Conservation (phyloP, 179 eudicot genomes). For the Actinidia arguta region DNA sequence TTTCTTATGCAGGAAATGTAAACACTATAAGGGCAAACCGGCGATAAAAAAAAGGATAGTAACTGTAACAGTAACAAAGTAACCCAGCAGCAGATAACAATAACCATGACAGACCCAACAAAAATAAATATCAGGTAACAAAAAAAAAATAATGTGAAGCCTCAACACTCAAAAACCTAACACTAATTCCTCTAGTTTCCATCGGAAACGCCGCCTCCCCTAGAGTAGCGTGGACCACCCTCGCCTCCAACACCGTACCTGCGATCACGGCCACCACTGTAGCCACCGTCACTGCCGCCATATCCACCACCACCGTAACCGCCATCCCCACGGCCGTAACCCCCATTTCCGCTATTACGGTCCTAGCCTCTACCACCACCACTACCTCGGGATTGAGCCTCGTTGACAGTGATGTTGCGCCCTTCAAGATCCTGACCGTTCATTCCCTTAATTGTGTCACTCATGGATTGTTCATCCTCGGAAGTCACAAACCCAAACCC, state of each 20-base stretch:
- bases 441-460: constrained; percentile 71
- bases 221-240: constrained; percentile 31
- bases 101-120: background rate
- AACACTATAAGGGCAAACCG: background rate
- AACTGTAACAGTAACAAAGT: background rate
- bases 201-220: constrained; percentile 49
- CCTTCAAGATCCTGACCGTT: constrained; percentile 86
- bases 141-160: background rate
- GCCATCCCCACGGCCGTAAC: constrained; percentile 41
- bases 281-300: constrained; percentile 38
- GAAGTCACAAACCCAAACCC: constrained; percentile 95
- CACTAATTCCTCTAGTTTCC: constrained; percentile 35
- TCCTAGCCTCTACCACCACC: constrained; percentile 54
- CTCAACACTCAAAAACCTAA: background rate
- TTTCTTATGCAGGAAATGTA: background rate
- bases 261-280: constrained; percentile 33
- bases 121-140: background rate
- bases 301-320: constrained; percentile 35
- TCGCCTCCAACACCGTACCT: constrained; percentile 13
- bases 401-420: constrained; percentile 87
- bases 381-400: constrained; percentile 85
- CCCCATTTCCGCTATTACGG: constrained; percentile 41
- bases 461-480: constrained; percentile 59
- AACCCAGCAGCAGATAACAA: background rate
- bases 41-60: background rate